A percentile compares a stretch with the other conserved stretches of the same genome.
Conservation (phyloP, 1,284 basidiomycete species). For the Anthracocystis walkeri region DNA sequence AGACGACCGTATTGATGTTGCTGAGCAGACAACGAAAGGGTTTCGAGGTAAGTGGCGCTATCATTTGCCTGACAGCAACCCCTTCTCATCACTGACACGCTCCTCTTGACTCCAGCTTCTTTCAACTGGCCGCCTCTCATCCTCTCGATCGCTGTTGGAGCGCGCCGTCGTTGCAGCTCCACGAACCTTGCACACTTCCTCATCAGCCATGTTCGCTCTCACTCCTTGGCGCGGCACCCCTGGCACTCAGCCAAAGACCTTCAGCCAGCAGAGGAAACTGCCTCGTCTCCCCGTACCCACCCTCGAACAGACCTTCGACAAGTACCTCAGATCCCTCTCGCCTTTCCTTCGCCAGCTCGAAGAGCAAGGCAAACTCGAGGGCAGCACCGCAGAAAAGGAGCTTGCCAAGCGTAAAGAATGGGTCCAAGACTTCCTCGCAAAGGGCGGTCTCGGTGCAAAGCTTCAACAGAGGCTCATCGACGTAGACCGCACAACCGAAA, state of each 20-base stretch:
- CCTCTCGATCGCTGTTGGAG: constrained; percentile 18
- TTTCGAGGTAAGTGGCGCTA: constrained; percentile 29
- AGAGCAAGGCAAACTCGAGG: constrained; percentile 73
- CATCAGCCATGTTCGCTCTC: constrained; percentile 69
- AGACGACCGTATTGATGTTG: constrained; percentile 47
- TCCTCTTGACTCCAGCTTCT: constrained; percentile 25
- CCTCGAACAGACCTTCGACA: constrained; percentile 80
- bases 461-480: constrained; percentile 86
- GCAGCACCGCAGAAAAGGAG: constrained; percentile 74
- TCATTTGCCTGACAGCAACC: too few relatives aligned
- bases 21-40: constrained; percentile 47
- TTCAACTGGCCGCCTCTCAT: constrained; percentile 26
- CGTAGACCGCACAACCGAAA: constrained; percentile 84
- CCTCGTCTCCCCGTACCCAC: constrained; percentile 88
- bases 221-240: constrained; percentile 64
- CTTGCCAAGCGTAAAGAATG: constrained; percentile 76
- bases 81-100: constrained; percentile 1
- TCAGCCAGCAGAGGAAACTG: constrained; percentile 68
- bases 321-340: constrained; percentile 82
- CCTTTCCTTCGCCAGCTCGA: constrained; percentile 78
- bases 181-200: constrained; percentile 34
- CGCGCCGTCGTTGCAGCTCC: constrained; percentile 19
- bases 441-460: constrained; percentile 76
- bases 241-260: constrained; percentile 70
- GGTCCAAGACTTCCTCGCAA: constrained; percentile 79